Base-by-base conservation (phyloP, 148 eudicot species). In the Cornus controversa region DNA sequence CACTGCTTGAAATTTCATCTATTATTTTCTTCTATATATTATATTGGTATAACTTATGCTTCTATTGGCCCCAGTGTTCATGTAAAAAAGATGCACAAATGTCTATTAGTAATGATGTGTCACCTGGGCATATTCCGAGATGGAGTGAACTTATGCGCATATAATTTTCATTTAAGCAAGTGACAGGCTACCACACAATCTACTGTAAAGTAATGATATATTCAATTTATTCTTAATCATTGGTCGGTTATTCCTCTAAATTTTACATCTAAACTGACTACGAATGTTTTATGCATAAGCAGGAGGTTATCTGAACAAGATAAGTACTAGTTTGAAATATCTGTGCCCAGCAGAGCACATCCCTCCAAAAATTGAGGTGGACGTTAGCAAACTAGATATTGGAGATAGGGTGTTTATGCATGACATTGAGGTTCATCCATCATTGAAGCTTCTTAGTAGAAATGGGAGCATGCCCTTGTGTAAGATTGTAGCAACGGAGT, bases 281-380 rank as follows among this genome's bases (percentile, higher is more conserved):
- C 64, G 8, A 53, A 60, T 31, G 54, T 72, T 83, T 71, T 53
- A 50, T 73, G 70, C 67, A 42, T 77, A 85, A 80, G 24, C 86
- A 96, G 98, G 99, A 73, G 99, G 99, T 13, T 73, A 68, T 58
- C 76, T 96, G 71, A 83, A 85, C 28, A 75, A 74, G 82, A 81
- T 92, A 86, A 86, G 98, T 82, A 80, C 72, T 66, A 81, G 78
- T 81, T 82, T 96, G 70, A 93, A 90, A 79, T 90, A 83, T 76
- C 82, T 84, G 47, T 96, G 98, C 81, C 98, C 99, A 28, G 89
- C 92, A 8, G 97, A 96, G 67, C 82, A 82, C 77, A 93, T 93
- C 47, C 98, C 98, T 78, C 86, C 81, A 67, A 93, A 91, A 79
- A 91, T 96, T 29, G 98, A 93, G 82, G 97, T 93, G 77, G 98